Percentiles rank a stretch among this genome's conserved stretches.
phyloP scores from a whole-genome alignment of 257 asterid species.

The Nicotiana tabacum region DNA sequence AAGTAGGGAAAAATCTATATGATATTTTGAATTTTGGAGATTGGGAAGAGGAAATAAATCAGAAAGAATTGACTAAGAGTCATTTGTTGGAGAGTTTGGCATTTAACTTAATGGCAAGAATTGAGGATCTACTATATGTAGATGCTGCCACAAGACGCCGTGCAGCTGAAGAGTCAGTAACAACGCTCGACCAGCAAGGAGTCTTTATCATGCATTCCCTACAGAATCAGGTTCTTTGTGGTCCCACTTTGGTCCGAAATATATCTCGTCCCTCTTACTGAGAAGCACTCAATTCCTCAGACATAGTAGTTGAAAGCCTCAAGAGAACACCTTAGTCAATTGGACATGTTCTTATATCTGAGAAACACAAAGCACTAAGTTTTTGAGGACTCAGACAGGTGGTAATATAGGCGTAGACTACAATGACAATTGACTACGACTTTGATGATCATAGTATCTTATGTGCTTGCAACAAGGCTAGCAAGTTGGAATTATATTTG shows the following conservation, averaged over 20 bases:
- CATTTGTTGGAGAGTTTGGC: conserved; percentile 70
- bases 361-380: conserved; percentile 5
- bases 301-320: conserved; percentile 32
- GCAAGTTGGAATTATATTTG: too few species aligned
- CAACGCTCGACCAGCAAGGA: conserved; percentile 30
- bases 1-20: too few species aligned
- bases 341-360: neutral
- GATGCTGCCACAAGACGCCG: conserved; percentile 80
- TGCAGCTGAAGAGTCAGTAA: conserved; percentile 41
- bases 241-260: conserved; percentile 37
- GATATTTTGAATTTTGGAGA: too few species aligned
- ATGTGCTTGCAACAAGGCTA: too few species aligned
- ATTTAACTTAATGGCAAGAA: conserved; percentile 68
- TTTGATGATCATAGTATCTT: neutral
- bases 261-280: conserved; percentile 36
- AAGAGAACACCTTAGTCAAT: conserved; percentile 16
- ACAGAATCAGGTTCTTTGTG: conserved; percentile 34
- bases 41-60: too few species aligned
- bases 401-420: neutral
- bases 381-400: neutral
- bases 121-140: conserved; percentile 72
- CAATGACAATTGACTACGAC: neutral
- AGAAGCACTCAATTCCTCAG: conserved; percentile 33
- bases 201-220: conserved; percentile 23
- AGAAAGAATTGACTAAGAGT: too few species aligned